A percentile compares a stretch with the other conserved stretches of the same genome.
Evolutionary conservation across 1,139 yeast genomes (phyloP).

Genomic region (Sugiyamaella xylanicola): DNA sequence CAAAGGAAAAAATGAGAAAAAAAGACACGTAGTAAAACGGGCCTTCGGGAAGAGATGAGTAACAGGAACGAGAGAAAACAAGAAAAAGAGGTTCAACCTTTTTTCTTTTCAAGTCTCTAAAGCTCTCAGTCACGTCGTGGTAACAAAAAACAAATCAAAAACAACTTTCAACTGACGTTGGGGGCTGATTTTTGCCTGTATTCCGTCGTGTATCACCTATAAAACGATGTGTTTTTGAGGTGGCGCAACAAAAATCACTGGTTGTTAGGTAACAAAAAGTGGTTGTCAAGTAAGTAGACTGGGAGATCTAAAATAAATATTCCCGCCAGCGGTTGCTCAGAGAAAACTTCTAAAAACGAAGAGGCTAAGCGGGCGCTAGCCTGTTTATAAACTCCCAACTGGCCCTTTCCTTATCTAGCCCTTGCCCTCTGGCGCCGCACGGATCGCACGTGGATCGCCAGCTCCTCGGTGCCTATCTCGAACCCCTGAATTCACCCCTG

Average conservation of each 20-base stretch:
- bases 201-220: not conserved
- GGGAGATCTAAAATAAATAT: conserved; percentile 7
- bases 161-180: not conserved
- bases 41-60: not conserved
- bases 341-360: not conserved
- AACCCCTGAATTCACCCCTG: not conserved
- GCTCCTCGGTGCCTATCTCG: not conserved
- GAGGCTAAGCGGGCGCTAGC: conserved; percentile 1
- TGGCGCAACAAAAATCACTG: conserved; percentile 3
- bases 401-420: not conserved
- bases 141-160: not conserved
- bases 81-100: not conserved
- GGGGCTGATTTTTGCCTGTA: not conserved
- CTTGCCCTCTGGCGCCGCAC: conserved; percentile 12
- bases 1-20: conserved; percentile 5
- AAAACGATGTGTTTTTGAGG: conserved; percentile 5
- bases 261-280: conserved; percentile 12
- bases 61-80: not conserved
- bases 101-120: not conserved
- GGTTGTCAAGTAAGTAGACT: conserved; percentile 11
- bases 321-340: conserved; percentile 11
- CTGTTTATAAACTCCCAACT: conserved; percentile 13
- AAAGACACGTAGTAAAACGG: conserved; percentile 2
- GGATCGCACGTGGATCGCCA: not conserved
- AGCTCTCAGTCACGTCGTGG: not conserved